These are phyloP conservation scores for Durio zibethinus DNA, from an alignment of 345 rosid genomes.

Conservation along the genomic window DNA sequence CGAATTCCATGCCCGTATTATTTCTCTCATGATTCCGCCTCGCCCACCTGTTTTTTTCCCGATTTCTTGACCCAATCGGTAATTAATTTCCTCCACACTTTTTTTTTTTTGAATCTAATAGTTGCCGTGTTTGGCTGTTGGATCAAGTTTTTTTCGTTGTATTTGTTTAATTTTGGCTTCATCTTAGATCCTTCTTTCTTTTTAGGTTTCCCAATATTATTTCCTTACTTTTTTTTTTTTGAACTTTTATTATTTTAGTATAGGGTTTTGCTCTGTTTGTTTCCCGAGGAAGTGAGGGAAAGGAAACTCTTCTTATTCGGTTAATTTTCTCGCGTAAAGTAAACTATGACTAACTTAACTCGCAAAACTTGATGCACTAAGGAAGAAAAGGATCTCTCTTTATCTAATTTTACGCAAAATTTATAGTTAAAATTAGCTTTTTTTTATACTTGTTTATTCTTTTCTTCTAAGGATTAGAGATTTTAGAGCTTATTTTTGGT, in stretches of 20 bases:
- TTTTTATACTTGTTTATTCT: not conserved
- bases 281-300: not conserved
- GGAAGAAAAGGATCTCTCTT: not conserved
- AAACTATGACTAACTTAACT: not conserved
- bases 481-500: not conserved
- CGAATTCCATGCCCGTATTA: not conserved
- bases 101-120: not conserved
- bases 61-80: slow-evolving; percentile 20
- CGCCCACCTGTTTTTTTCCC: not conserved
- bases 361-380: not conserved
- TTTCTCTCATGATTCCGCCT: slow-evolving; percentile 20
- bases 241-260: not conserved
- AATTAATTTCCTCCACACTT: not conserved
- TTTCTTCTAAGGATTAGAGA: not conserved
- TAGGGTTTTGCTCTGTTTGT: not conserved
- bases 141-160: not conserved
- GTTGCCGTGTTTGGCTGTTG: not conserved
- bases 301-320: not conserved
- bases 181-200: not conserved
- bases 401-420: not conserved
- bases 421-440: not conserved
- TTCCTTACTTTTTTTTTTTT: not conserved
- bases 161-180: not conserved
- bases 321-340: not conserved
- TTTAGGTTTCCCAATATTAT: not conserved